These are phyloP conservation scores for Daldinia caldariorum DNA, from an alignment of 495 filamentous ascomycete genomes.

Conservation along the genomic window DNA sequence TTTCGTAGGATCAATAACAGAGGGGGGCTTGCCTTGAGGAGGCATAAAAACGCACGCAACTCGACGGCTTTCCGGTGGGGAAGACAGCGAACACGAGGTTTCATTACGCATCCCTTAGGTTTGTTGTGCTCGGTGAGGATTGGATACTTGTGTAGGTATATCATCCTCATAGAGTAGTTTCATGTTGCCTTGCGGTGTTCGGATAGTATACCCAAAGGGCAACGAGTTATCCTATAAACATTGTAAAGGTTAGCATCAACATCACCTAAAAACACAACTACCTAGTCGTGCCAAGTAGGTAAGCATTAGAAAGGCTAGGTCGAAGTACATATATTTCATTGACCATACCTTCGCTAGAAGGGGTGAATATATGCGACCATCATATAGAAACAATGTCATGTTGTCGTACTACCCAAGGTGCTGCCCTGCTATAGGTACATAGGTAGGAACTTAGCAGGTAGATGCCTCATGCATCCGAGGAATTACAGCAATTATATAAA, in stretches of 20 bases:
- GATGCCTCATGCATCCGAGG: neutral
- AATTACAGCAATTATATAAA: neutral
- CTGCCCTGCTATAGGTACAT: neutral
- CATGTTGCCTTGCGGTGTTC: neutral
- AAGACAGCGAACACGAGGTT: neutral
- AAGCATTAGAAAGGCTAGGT: neutral
- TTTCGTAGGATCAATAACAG: slow-evolving; percentile 3
- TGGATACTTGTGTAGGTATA: too few species aligned
- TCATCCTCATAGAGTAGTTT: neutral
- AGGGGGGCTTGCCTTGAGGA: neutral
- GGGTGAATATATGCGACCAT: neutral
- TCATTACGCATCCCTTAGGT: neutral
- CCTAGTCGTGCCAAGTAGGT: neutral
- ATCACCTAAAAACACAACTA: neutral
- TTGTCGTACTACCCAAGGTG: neutral
- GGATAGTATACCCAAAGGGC: neutral
- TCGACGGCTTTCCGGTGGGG: slow-evolving; percentile 7
- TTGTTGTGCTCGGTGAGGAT: neutral
- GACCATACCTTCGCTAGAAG: neutral
- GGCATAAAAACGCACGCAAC: neutral
- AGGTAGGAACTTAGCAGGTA: neutral
- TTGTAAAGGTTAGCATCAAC: neutral
- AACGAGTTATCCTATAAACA: neutral
- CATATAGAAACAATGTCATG: neutral
- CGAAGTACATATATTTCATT: neutral